Evolutionary conservation across 768 basidiomycete species (phyloP).

Genomic region (Mycena floridula): DNA sequence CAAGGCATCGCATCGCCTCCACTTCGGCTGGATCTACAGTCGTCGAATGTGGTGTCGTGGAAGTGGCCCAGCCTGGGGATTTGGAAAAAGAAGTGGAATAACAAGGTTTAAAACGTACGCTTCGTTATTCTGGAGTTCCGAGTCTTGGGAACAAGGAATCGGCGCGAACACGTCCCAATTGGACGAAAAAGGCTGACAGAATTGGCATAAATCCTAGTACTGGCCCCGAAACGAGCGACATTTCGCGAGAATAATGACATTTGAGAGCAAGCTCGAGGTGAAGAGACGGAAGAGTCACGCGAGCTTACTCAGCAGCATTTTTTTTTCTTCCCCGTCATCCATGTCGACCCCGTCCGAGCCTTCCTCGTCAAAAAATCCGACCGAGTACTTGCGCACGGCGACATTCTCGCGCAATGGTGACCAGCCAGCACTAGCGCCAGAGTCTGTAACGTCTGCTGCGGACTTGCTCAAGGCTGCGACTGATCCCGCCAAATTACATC

Average conservation of each 20-base stretch:
- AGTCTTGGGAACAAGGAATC: too few relatives aligned
- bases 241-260: too few relatives aligned
- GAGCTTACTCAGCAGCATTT: too few relatives aligned
- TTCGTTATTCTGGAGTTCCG: too few relatives aligned
- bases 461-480: conserved; percentile 85
- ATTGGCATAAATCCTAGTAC: too few relatives aligned
- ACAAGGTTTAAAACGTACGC: neutral
- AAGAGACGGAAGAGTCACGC: too few relatives aligned
- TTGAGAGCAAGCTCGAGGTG: too few relatives aligned
- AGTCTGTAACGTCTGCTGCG: conserved; percentile 69
- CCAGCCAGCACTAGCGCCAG: conserved; percentile 30
- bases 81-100: neutral
- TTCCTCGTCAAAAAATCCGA: conserved; percentile 40
- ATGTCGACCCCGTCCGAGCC: too few relatives aligned
- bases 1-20: conserved; percentile 74
- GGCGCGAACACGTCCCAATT: too few relatives aligned
- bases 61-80: conserved; percentile 68
- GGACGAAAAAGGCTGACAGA: too few relatives aligned
- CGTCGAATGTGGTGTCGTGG: conserved; percentile 76
- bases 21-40: conserved; percentile 76
- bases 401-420: conserved; percentile 42
- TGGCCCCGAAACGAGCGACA: too few relatives aligned
- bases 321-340: too few relatives aligned
- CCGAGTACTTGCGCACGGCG: conserved; percentile 40
- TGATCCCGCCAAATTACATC: conserved; percentile 91